phyloP scores from a whole-genome alignment of 176 grass and related monocot species.

The Typha latifolia region DNA sequence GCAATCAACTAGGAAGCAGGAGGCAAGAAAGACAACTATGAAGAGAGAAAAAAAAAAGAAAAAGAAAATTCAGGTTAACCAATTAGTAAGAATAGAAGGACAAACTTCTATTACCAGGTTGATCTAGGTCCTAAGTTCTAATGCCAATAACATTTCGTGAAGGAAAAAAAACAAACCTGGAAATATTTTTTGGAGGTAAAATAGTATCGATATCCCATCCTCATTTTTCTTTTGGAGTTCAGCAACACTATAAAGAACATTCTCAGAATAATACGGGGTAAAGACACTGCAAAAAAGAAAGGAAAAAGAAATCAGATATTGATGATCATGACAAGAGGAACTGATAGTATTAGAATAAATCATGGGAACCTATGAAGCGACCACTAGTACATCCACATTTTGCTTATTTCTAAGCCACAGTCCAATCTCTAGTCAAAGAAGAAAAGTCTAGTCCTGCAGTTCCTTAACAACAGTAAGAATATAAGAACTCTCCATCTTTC shows the following conservation, averaged over 20 bases:
- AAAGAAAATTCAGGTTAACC: neutral
- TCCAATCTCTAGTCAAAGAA: neutral
- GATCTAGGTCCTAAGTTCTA: neutral
- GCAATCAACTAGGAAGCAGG: no score
- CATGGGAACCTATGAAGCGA: neutral
- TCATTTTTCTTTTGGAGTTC: slow-evolving; percentile 90
- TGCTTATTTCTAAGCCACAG: neutral
- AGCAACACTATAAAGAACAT: slow-evolving; percentile 65
- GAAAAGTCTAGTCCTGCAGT: neutral
- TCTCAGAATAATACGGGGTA: slow-evolving; percentile 93
- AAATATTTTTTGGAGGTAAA: slow-evolving; percentile 97
- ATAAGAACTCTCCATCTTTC: neutral
- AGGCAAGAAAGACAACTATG: no score
- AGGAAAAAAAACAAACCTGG: slow-evolving; percentile 43
- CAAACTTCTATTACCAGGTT: no score
- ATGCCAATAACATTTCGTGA: neutral
- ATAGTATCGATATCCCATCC: slow-evolving; percentile 83
- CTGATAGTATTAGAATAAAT: slow-evolving; percentile 1
- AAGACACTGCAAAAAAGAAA: slow-evolving; percentile 67
- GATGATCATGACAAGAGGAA: neutral
- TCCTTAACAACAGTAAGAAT: neutral
- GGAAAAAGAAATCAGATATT: slow-evolving; percentile 20
- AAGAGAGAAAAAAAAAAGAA: neutral
- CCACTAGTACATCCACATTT: neutral
- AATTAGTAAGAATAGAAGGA: no score